Evolutionary conservation across 2,329 filamentous ascomycete genomes (phyloP), one percentile per base, ranked within the genome.

Genomic region (Botrytis fragariae): DNA sequence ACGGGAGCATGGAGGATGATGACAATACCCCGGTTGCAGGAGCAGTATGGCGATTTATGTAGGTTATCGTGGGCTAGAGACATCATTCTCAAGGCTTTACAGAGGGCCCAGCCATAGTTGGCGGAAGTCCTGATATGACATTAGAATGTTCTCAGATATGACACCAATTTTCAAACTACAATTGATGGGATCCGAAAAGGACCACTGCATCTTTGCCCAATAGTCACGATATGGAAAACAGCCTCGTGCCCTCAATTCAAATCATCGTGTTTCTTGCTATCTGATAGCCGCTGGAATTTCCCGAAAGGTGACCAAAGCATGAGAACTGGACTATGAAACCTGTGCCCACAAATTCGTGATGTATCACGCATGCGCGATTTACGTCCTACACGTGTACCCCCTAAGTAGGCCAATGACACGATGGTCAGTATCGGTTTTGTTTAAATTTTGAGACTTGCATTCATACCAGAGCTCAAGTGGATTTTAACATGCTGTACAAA

Each of bases 11-110:
- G 42, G 71, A 69, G 42, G 62, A 72, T 22, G 54, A 61, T 44
- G 72, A 73, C 9, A 73, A 77, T 74, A 77, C 70, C 51, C 77
- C 73, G 64, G 64, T 72, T 61, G 77, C 78, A 35, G 79, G 80
- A 22, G 79, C 80, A 59, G 75, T 78, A 73, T 81, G 80, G 80
- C 77, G 80, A 63, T 73, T 72, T 61, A 69, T 69, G 63, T 72
- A 54, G 68, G 32, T 7, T 42, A 32, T 57, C 29, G 64, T 67
- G 37, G n/a, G 37, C 29, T 4, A 37, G 32, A 35, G 18, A 68
- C 16, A 10, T n/a, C 4, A 42, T 29, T 7, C 29, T 22, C 39
- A 18, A n/a, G 39, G 25, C 45, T 48, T 57, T 54, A 39, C n/a
- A 29, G 16, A 37, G 18, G 9, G 16, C 16, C 48, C 32, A 39